Evolutionary conservation across 345 rosid genomes (phyloP).

Genomic region (Raphanus sativus): DNA sequence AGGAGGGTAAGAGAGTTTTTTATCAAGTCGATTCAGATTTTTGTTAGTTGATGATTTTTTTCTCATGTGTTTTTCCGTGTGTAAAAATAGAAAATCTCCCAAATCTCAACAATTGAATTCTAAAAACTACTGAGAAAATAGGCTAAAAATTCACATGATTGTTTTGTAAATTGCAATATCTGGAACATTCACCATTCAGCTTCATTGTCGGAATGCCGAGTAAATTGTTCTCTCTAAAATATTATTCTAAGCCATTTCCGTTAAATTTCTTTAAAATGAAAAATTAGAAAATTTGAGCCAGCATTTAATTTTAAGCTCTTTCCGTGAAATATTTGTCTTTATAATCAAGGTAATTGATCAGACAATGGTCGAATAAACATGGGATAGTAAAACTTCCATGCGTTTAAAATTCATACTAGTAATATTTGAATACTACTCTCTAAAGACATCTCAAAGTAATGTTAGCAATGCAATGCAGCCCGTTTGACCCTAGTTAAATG

Average conservation of each 20-base stretch:
- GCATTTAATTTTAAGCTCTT: not conserved
- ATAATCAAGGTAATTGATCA: not conserved
- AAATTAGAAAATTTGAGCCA: not conserved
- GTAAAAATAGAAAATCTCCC: conserved; percentile 34
- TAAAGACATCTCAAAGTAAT: not conserved
- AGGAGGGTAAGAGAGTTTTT: conserved; percentile 17
- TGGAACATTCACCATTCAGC: conserved; percentile 32
- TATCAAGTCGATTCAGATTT: conserved; percentile 6
- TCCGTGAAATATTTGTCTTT: not conserved
- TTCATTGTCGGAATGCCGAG: conserved; percentile 39
- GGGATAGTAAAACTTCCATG: not conserved
- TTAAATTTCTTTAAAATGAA: not conserved
- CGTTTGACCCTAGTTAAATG: not conserved
- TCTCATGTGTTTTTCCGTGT: not conserved
- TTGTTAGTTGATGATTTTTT: conserved; percentile 19
- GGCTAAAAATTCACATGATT: conserved; percentile 33
- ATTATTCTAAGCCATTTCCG: not conserved
- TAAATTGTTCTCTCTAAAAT: not conserved
- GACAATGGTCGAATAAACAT: not conserved
- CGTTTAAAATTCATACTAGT: not conserved
- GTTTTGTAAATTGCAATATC: conserved; percentile 21
- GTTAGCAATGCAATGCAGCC: not conserved
- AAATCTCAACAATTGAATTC: conserved; percentile 17
- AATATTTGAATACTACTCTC: not conserved
- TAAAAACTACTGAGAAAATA: conserved; percentile 30